A percentile compares a stretch with the other conserved stretches of the same genome.
Evolutionary conservation across 257 asterid genomes (phyloP).

Genomic region (Plantago major): DNA sequence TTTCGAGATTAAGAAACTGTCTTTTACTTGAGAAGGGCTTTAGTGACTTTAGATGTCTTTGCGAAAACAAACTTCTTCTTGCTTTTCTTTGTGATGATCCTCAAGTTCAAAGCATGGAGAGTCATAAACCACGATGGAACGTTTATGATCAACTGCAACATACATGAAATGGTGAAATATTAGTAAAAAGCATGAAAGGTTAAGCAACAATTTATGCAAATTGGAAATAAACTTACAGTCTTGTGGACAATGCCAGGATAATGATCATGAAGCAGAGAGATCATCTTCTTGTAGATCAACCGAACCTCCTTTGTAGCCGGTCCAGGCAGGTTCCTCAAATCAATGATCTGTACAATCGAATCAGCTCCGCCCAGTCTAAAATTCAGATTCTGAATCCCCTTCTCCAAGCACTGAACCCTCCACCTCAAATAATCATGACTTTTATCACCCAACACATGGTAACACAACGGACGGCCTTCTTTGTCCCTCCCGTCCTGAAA

Average conservation of each 20-base stretch:
- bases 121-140: conserved; percentile 70
- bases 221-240: conserved; percentile 35
- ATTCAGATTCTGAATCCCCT: conserved; percentile 44
- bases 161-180: background rate
- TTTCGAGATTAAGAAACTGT: background rate
- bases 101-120: conserved; percentile 48
- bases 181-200: background rate
- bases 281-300: conserved; percentile 46
- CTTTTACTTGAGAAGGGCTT: conserved; percentile 67
- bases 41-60: conserved; percentile 65
- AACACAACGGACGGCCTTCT: conserved; percentile 67
- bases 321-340: conserved; percentile 46
- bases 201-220: too few species aligned
- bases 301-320: conserved; percentile 43
- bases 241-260: conserved; percentile 72
- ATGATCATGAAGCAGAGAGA: conserved; percentile 41
- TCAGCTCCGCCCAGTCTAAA: conserved; percentile 59
- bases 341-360: conserved; percentile 56
- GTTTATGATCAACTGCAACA: conserved; percentile 66
- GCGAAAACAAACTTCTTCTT: conserved; percentile 51
- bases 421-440: conserved; percentile 47
- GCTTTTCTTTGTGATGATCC: conserved; percentile 54
- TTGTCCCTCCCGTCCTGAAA: conserved; percentile 46
- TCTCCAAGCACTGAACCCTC: conserved; percentile 63
- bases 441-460: conserved; percentile 29